phyloP scores from a whole-genome alignment of 192 early-diverging fungal species.

The Obelidium mucronatum region DNA sequence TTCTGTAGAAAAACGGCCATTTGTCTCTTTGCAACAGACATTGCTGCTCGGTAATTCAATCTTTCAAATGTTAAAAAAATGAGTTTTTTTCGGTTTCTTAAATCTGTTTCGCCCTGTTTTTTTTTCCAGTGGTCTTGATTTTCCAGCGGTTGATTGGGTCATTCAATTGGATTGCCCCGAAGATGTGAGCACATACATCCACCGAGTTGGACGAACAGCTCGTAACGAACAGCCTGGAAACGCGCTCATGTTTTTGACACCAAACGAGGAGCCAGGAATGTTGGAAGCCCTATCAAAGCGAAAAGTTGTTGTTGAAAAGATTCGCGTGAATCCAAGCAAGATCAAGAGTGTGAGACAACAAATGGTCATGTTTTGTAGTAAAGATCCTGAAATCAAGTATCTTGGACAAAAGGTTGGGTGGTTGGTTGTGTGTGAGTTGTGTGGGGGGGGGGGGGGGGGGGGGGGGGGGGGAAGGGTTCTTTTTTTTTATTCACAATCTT shows the following conservation, averaged over 20 bases:
- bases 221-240: conserved; percentile 90
- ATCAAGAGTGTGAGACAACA: conserved; percentile 80
- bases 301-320: conserved; percentile 89
- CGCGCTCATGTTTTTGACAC: conserved; percentile 85
- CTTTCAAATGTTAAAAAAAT: not conserved
- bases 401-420: conserved; percentile 83
- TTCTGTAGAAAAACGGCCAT: conserved; percentile 81
- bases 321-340: conserved; percentile 86
- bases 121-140: conserved; percentile 82
- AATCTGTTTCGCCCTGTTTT: not conserved
- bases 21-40: conserved; percentile 91
- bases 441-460: too few species aligned
- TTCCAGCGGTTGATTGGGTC: conserved; percentile 99
- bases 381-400: conserved; percentile 95
- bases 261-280: conserved; percentile 90
- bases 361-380: conserved; percentile 89
- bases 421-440: too few species aligned
- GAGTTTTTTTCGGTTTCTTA: not conserved
- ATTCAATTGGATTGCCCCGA: conserved; percentile 98
- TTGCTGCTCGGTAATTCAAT: conserved; percentile 76
- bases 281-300: conserved; percentile 68
- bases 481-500: conserved; percentile 3
- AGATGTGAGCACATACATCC: conserved; percentile 95
- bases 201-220: conserved; percentile 97
- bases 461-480: not conserved